Evolutionary conservation across 768 basidiomycete species (phyloP), one percentile per base, ranked within the genome.

Genomic region (Gautieria morchelliformis): DNA sequence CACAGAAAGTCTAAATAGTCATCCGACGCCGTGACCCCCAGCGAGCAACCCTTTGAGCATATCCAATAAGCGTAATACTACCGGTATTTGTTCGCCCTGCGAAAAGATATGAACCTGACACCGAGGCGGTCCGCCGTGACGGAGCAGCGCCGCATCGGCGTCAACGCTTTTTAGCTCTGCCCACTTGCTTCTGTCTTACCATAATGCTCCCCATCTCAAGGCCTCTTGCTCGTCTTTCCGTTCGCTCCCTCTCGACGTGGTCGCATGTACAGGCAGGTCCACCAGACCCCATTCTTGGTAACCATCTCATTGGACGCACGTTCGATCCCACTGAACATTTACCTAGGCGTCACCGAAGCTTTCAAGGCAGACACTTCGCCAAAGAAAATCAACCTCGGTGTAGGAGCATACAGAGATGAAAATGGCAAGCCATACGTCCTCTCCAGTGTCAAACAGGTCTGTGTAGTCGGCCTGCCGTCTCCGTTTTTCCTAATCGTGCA

Each of bases 311-410:
- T 59, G 47, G 24, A 49, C 32, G 24, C 45, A 19, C 22, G 24
- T n/a, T 17, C 6, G 6, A n/a, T 30, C 50, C 10, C 35, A 39
- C 57, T 63, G 58, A 63, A 57, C 52, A 20, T 17, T 35, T 53
- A 45, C 56, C n/a, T 63, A 90, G 88, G 90, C 60, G 80, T 99
- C 50, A 87, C 89, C 30, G 95, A 97, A 68, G 92, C 93, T 30
- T 99, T 93, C 83, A 96, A 94, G 75, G 91, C 92, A 45, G 93
- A 97, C 81, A 85, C 83, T 65, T 84, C 89, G 69, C 76, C 89
- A 17, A 84, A 85, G 63, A 98, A 98, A 72, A 95, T 99, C 67
- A 99, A 98, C 74, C 79, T 99, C 58, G 96, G 96, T 67, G 96
- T 97, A 62, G 96, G 96, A 65, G 90, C 92, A 46, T 97, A 93